Percentiles rank a stretch among this genome's conserved stretches.
Evolutionary conservation across 257 asterid genomes (phyloP).

Genomic region (Solanum megistacrolobum): DNA sequence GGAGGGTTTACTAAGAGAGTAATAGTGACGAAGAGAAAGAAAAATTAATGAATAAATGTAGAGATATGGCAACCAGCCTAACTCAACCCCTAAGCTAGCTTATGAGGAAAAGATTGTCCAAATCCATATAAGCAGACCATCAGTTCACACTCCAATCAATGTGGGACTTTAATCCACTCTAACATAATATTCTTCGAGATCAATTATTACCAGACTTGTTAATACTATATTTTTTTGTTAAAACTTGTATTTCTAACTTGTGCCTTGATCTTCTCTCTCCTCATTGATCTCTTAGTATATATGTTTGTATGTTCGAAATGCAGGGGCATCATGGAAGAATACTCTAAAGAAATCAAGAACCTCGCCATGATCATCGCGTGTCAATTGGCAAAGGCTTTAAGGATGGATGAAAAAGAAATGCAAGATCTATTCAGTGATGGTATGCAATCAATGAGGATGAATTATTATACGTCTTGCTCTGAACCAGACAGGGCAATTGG

Average conservation of each 20-base stretch:
- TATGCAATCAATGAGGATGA: constrained; percentile 38
- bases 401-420: constrained; percentile 30
- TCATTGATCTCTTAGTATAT: not conserved
- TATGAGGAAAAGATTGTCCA: not conserved
- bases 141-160: too few relatives aligned
- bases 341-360: constrained; percentile 21
- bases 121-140: too few relatives aligned
- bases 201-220: not conserved
- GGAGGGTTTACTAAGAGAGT: too few relatives aligned
- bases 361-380: constrained; percentile 17
- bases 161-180: too few relatives aligned
- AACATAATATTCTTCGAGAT: too few relatives aligned
- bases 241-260: not conserved
- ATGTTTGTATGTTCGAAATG: not conserved
- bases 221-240: not conserved
- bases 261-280: not conserved
- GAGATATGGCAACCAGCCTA: too few relatives aligned
- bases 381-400: constrained; percentile 31
- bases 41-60: too few relatives aligned
- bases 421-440: constrained; percentile 21
- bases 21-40: too few relatives aligned
- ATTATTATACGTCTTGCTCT: constrained; percentile 51
- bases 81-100: too few relatives aligned
- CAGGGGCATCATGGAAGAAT: constrained; percentile 25
- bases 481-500: constrained; percentile 39